These are phyloP conservation scores for Yarrowia divulgata DNA, from an alignment of 805 yeast genomes.

Conservation along the genomic window DNA sequence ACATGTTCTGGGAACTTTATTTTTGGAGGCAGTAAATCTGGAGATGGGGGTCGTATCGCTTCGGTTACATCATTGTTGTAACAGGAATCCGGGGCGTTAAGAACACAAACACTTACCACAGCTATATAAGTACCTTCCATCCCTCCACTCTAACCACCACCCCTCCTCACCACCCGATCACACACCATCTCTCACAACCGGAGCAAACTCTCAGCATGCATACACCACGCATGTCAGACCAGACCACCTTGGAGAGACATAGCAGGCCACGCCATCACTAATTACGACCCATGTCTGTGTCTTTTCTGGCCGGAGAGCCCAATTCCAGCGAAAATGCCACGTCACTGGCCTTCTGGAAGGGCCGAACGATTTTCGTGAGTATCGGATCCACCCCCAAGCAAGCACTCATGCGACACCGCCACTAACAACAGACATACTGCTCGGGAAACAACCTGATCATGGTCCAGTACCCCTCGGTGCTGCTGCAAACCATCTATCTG, in stretches of 20 bases:
- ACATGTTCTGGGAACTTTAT: background rate
- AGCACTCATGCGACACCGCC: background rate
- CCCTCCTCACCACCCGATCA: background rate
- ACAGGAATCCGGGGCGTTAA: too few relatives aligned
- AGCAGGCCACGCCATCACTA: conserved; percentile 9
- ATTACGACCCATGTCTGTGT: conserved; percentile 42
- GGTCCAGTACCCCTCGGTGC: conserved; percentile 57
- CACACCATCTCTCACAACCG: background rate
- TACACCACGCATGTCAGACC: background rate
- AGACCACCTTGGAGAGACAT: conserved; percentile 7
- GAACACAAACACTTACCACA: too few relatives aligned
- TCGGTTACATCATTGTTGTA: too few relatives aligned
- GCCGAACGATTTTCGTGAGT: conserved; percentile 34
- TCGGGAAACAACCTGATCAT: conserved; percentile 88
- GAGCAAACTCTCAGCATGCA: conserved; percentile 10
- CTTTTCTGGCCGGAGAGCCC: conserved; percentile 84
- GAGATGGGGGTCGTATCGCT: too few relatives aligned
- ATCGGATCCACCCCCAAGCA: background rate
- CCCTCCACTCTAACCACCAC: background rate
- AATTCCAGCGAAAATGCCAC: conserved; percentile 51
- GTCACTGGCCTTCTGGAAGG: conserved; percentile 34
- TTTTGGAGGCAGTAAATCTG: background rate
- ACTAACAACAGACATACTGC: conserved; percentile 61
- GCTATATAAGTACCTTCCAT: background rate
- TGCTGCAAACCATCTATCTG: conserved; percentile 79